Conservation (phyloP, 768 basidiomycete genomes). For the Auricularia auricula-judae region DNA sequence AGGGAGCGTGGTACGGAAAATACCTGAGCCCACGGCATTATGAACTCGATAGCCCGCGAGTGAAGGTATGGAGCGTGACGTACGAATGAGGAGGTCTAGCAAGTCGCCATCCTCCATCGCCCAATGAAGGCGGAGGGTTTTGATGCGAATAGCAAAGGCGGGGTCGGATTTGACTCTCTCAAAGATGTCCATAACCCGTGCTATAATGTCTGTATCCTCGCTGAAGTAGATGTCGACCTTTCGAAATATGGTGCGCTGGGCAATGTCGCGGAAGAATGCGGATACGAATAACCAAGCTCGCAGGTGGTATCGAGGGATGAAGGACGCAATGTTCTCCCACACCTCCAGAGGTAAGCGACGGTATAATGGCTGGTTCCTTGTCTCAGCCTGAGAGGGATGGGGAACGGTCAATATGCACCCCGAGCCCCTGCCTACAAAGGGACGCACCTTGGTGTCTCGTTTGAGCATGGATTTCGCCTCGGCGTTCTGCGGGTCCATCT, state of each 20-base stretch:
- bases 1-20: conserved; percentile 52
- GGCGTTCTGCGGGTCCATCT: conserved; percentile 48
- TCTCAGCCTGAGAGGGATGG: conserved; percentile 14
- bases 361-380: conserved; percentile 39
- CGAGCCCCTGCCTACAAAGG: neutral
- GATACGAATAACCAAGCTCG: conserved; percentile 62
- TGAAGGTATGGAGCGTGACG: conserved; percentile 12
- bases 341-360: conserved; percentile 54
- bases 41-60: neutral
- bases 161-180: conserved; percentile 55
- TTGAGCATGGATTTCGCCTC: conserved; percentile 31
- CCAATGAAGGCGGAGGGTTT: conserved; percentile 54
- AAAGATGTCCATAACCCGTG: conserved; percentile 54
- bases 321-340: conserved; percentile 54
- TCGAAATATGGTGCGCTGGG: conserved; percentile 52
- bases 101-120: conserved; percentile 59
- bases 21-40: conserved; percentile 24
- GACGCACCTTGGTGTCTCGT: conserved; percentile 11
- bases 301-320: conserved; percentile 53
- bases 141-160: conserved; percentile 47
- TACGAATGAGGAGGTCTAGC: conserved; percentile 48
- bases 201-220: conserved; percentile 46
- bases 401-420: neutral
- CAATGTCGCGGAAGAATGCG: conserved; percentile 52
- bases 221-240: conserved; percentile 59